phyloP scores from a whole-genome alignment of 495 filamentous ascomycete species.

The Symbiotaphrina buchneri region DNA sequence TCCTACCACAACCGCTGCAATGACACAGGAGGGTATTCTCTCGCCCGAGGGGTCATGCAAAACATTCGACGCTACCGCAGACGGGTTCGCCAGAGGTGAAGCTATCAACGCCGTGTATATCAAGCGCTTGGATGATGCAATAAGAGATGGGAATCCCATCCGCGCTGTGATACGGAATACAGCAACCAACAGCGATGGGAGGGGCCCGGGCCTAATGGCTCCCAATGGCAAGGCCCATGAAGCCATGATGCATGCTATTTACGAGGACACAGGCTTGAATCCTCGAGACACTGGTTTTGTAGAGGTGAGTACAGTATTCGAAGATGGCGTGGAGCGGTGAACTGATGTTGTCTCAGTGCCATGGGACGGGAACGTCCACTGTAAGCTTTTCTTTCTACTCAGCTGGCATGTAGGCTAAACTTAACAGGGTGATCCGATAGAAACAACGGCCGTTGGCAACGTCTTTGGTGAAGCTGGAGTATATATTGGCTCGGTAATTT shows the following conservation, averaged over 20 bases:
- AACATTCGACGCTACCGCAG: conserved; percentile 16
- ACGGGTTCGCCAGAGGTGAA: conserved; percentile 22
- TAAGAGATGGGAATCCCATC: conserved; percentile 14
- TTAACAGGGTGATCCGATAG: conserved; percentile 9
- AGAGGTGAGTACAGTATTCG: conserved; percentile 17
- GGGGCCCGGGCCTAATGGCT: conserved; percentile 8
- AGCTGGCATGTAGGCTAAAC: no score
- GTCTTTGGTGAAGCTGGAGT: conserved; percentile 17
- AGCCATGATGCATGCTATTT: conserved; percentile 11
- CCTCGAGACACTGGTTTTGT: conserved; percentile 13
- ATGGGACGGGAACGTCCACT: conserved; percentile 8
- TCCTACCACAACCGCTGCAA: neutral
- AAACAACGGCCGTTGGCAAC: conserved; percentile 9
- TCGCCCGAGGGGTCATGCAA: conserved; percentile 14
- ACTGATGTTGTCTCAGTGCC: neutral
- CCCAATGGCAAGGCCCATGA: conserved; percentile 10
- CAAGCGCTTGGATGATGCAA: conserved; percentile 14
- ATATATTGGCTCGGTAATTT: no score
- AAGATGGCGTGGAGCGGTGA: no score
- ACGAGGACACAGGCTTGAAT: conserved; percentile 9
- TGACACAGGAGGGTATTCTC: conserved; percentile 7
- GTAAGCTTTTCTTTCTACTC: no score
- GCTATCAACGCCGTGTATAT: conserved; percentile 17
- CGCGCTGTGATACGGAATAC: conserved; percentile 17
- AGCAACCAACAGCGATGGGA: conserved; percentile 16